Base-by-base conservation (phyloP, 768 basidiomycete species). In the Rhizopogon sp. region DNA sequence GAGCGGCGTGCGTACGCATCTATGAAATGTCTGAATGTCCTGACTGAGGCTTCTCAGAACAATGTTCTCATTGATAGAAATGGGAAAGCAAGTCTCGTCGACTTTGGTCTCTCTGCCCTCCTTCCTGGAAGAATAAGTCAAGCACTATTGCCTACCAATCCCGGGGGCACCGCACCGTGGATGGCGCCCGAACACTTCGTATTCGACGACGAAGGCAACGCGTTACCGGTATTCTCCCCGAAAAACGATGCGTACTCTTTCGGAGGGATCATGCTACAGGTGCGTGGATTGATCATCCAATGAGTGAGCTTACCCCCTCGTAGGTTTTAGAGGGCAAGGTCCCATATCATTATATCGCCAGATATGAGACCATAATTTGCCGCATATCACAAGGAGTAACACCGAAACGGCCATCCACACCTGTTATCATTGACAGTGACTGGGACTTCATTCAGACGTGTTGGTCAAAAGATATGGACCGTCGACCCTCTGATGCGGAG, bases 401-500 rank as follows among this genome's bases (percentile, higher is more conserved):
- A 17, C 66, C 66, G 6, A 56, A 16, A 28, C 60, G 62, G 25
- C 62, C 65, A 1, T 5, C 6, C 2, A 6, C 40, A 29, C 13
- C 11, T 5, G 1, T 58, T 25, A 39, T 67, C 10, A 47, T 49
- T 17, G 63, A 67, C 37, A 55, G 52, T 11, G 62, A 57, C n/a
- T 69, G 66, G 66, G 7, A 39, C 0, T 65, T 67, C 28, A 61
- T 69, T 55, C 55, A 52, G 37, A 5, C 3, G 16, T 67, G 67
- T 49, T 69, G 66, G 65, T 66, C 60, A 3, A 71, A 66, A 37
- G 66, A 66, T 13, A 54, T 61, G 6, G 59, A 62, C 51, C 52
- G 64, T 7, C 63, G 78, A 40, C 76, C 76, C 7, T 60, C 60
- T 20, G 61, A 62, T 33, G 47, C 43, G 20, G 68, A 71, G 29